Conservation (phyloP, 371 early-diverging fungal genomes). For the Apophysomyces elegans region DNA sequence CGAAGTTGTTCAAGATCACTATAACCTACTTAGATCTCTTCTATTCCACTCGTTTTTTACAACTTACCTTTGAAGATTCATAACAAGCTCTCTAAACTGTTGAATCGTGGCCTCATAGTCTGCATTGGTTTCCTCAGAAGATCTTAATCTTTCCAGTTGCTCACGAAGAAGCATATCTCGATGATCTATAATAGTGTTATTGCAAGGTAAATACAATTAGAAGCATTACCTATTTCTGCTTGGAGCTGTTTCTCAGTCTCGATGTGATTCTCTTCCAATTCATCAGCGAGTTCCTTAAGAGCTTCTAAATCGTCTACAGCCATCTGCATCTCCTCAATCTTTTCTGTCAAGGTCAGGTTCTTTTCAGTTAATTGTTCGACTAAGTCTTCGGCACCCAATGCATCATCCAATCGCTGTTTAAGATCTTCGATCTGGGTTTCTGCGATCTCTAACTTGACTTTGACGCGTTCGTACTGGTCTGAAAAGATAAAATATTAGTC, state of each 20-base stretch:
- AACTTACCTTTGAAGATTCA: conserved; percentile 66
- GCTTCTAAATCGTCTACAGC: conserved; percentile 90
- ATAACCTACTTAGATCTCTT: background rate
- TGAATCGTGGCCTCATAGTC: conserved; percentile 86
- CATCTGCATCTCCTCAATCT: conserved; percentile 77
- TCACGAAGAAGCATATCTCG: conserved; percentile 74
- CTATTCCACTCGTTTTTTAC: background rate
- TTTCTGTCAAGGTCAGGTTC: conserved; percentile 76
- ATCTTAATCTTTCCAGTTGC: conserved; percentile 60
- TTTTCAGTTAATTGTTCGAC: conserved; percentile 80
- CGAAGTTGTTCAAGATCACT: conserved; percentile 72
- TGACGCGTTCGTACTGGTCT: conserved; percentile 62
- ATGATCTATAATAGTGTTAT: conserved; percentile 42
- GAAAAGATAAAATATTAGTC: conserved; percentile 5
- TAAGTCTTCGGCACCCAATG: conserved; percentile 79
- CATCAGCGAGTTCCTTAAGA: conserved; percentile 88
- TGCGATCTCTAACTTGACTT: conserved; percentile 59
- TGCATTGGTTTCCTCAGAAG: conserved; percentile 77
- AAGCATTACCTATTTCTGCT: conserved; percentile 69
- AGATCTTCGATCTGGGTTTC: conserved; percentile 82
- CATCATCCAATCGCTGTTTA: conserved; percentile 83
- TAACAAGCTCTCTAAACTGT: conserved; percentile 88
- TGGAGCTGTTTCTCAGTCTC: conserved; percentile 86
- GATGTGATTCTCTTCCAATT: conserved; percentile 88
- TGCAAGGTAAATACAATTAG: background rate